These are phyloP conservation scores for Suhomyces bribrorum DNA, from an alignment of 1,139 yeast genomes.

Conservation along the genomic window DNA sequence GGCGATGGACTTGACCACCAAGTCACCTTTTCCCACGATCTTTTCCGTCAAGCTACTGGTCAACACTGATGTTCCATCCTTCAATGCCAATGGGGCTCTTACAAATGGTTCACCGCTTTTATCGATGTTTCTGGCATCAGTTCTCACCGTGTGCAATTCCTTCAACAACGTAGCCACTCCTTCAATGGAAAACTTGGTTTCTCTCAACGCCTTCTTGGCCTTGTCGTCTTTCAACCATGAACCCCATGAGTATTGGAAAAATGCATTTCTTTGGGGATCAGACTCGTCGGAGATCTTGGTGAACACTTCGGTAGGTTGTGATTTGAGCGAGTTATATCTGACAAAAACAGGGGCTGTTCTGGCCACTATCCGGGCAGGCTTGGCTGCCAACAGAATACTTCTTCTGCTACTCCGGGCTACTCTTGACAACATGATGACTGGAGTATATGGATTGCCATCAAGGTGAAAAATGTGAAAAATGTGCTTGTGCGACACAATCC, in stretches of 20 bases:
- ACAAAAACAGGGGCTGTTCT: constrained; percentile 1
- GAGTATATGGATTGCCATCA: too few species aligned
- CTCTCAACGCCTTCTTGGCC: constrained; percentile 69
- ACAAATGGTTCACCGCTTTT: constrained; percentile 25
- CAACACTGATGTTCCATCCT: constrained; percentile 46
- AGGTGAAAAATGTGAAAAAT: constrained; percentile 5
- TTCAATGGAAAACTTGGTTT: constrained; percentile 79
- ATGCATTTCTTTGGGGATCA: constrained; percentile 71
- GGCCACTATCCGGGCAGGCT: not conserved
- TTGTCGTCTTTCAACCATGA: constrained; percentile 85
- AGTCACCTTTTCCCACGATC: constrained; percentile 43
- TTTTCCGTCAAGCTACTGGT: constrained; percentile 45
- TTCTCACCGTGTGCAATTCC: constrained; percentile 34
- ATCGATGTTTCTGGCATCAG: constrained; percentile 25
- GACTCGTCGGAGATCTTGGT: constrained; percentile 60
- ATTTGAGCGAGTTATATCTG: constrained; percentile 16
- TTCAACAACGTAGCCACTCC: constrained; percentile 61
- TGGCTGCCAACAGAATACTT: not conserved
- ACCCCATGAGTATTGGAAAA: constrained; percentile 93
- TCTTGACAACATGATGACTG: constrained; percentile 16
- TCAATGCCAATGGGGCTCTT: constrained; percentile 38
- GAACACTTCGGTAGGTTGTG: constrained; percentile 38
- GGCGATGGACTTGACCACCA: constrained; percentile 67
- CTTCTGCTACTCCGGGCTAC: constrained; percentile 7
- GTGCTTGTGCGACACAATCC: too few species aligned